A percentile compares a stretch with the other conserved stretches of the same genome.
These are phyloP conservation scores for Kwoniella europaea DNA, from an alignment of 768 basidiomycete species.

Conservation along the genomic window DNA sequence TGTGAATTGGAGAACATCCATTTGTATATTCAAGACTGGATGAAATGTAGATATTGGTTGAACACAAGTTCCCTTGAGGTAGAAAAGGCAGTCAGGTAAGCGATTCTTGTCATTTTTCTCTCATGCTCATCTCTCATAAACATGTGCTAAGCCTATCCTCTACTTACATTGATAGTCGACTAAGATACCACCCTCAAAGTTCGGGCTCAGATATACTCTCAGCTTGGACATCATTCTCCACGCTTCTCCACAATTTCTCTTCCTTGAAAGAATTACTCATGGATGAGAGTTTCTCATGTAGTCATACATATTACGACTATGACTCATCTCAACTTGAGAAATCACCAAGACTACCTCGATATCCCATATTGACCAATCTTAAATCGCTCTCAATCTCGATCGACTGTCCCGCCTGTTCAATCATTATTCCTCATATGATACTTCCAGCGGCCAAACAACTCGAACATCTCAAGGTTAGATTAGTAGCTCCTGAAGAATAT, in stretches of 20 bases:
- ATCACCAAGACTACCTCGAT: background rate
- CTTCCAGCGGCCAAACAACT: background rate
- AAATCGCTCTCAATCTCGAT: background rate
- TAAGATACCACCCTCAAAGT: background rate
- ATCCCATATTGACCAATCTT: background rate
- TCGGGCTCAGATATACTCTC: background rate
- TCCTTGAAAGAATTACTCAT: background rate
- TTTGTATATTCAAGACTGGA: background rate
- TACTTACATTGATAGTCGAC: background rate
- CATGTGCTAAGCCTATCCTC: background rate
- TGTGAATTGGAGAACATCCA: background rate
- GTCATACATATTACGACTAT: background rate
- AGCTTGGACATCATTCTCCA: background rate
- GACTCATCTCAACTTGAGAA: background rate
- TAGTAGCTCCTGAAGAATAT: background rate
- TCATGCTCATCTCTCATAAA: background rate
- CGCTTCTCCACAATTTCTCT: background rate
- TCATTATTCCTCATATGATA: background rate
- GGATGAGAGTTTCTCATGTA: background rate
- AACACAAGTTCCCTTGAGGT: background rate
- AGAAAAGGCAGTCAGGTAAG: background rate
- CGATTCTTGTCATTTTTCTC: background rate
- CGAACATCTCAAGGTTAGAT: background rate
- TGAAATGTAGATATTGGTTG: background rate
- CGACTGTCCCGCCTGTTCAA: background rate